Base-by-base conservation (phyloP, 208 protist species). In the Acanthamoeba culbertsoni region DNA sequence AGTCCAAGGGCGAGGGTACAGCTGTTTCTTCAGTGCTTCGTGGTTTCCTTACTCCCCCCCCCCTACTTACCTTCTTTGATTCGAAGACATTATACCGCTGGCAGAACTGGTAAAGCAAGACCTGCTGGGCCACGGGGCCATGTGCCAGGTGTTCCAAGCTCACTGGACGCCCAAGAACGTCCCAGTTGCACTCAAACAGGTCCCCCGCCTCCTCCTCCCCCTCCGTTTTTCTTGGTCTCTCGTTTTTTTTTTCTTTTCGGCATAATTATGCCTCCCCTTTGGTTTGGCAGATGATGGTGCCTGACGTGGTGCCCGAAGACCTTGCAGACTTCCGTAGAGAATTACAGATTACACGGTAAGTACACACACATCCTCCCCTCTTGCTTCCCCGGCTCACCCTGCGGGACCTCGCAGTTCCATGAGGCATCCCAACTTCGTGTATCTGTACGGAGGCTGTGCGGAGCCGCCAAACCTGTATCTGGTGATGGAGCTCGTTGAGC, bases 381-480 rank as follows among this genome's bases (percentile, higher is more conserved):
- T 5, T 5, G 26, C 26, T n/a, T 75, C 14, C 28, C 3, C 16
- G 35, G 63, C 37, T n/a, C 28, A 5, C 28, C 3, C 8, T n/a
- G 63, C 8, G 31, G 8, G 5, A 18, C 16, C 14, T 12, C 5
- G 68, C 68, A 18, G n/a, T 26, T 16, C 43, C 23, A 88, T 88
- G 77, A 62, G 62, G 51, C 77, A 88, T 40, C 77, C 77, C 18
- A 88, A 88, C 37, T 28, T 88, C n/a, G 77, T 88, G 45, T 62
- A 43, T 31, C n/a, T 88, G 14, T 43, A 63, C 51, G 77, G 48
- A 7, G 77, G 77, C 77, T 88, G 77, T 33, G 77, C 77, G 1
- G 77, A 88, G 77, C 77, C 77, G 43, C 77, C 77, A 42, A 88
- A 88, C 37, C 48, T 88, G 33, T 88, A 88, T 33, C 51, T 88